Evolutionary conservation across 345 rosid genomes (phyloP).

Genomic region (Linum trigynum): DNA sequence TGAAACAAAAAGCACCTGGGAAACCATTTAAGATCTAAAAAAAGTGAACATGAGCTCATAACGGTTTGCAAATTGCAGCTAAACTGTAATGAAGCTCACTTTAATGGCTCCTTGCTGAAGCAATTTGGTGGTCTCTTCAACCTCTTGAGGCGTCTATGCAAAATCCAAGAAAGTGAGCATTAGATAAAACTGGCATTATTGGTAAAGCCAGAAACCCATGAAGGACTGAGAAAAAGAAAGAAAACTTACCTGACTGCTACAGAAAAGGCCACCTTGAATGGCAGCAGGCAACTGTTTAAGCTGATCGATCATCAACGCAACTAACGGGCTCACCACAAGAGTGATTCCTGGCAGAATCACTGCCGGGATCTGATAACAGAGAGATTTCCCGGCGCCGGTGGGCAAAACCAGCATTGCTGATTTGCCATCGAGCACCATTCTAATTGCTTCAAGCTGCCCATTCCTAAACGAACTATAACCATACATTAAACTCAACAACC

Average conservation of each 20-base stretch:
- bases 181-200: neutral
- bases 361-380: constrained; percentile 92
- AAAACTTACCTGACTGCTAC: constrained; percentile 64
- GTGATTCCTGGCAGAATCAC: constrained; percentile 70
- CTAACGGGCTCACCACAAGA: constrained; percentile 61
- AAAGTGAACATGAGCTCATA: too few relatives aligned
- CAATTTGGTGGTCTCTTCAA: constrained; percentile 52
- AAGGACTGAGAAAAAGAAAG: neutral
- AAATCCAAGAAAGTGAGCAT: constrained; percentile 2
- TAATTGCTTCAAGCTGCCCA: constrained; percentile 56
- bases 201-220: neutral
- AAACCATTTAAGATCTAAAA: neutral
- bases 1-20: constrained; percentile 92
- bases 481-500: constrained; percentile 41
- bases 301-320: constrained; percentile 94
- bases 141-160: constrained; percentile 64
- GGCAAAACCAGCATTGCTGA: constrained; percentile 84
- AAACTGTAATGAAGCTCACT: constrained; percentile 27
- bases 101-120: constrained; percentile 63
- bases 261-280: constrained; percentile 60
- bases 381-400: constrained; percentile 85
- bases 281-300: constrained; percentile 67
- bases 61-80: neutral
- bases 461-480: constrained; percentile 49
- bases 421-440: constrained; percentile 49